Conservation (phyloP, 163 green algal genomes). For the Prototheca wickerhamii region DNA sequence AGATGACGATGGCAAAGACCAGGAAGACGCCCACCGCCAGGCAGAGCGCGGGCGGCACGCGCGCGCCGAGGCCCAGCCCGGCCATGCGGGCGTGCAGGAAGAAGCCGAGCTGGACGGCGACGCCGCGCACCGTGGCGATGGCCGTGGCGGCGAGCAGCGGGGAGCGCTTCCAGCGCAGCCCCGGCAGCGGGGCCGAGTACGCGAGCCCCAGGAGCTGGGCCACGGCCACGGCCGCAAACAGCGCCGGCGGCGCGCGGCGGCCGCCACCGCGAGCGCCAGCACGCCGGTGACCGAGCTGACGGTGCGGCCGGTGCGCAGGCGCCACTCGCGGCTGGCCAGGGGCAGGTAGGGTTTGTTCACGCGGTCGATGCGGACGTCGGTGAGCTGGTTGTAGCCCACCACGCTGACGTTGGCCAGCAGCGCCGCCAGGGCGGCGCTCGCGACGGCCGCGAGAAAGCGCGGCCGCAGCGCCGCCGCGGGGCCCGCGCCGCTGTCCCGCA, state of each 20-base stretch:
- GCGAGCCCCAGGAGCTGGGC: conserved; percentile 69
- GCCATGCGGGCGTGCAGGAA: conserved; percentile 70
- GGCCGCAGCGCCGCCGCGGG: conserved; percentile 5
- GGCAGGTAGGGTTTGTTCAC: conserved; percentile 98
- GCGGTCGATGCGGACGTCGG: conserved; percentile 78
- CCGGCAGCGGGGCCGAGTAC: conserved; percentile 79
- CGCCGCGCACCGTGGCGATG: conserved; percentile 58
- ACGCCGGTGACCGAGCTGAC: conserved; percentile 45
- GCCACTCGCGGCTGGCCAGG: conserved; percentile 79
- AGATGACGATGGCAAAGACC: conserved; percentile 88
- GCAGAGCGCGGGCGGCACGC: conserved; percentile 30
- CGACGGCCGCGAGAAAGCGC: conserved; percentile 21
- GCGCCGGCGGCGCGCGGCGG: conserved; percentile 35
- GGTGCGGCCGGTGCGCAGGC: conserved; percentile 33
- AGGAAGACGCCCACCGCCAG: conserved; percentile 88
- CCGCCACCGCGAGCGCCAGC: conserved; percentile 43
- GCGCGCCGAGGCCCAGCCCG: conserved; percentile 12
- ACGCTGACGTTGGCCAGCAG: conserved; percentile 92
- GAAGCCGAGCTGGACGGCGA: conserved; percentile 87
- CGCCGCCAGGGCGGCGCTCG: conserved; percentile 56
- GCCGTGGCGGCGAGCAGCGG: conserved; percentile 77
- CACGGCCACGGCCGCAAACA: conserved; percentile 68
- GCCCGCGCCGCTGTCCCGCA: no score
- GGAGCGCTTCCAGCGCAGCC: conserved; percentile 89
- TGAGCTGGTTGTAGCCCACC: conserved; percentile 91